Base-by-base conservation (phyloP, 1,139 yeast species). In the Blastobotrys buckinghamii region DNA sequence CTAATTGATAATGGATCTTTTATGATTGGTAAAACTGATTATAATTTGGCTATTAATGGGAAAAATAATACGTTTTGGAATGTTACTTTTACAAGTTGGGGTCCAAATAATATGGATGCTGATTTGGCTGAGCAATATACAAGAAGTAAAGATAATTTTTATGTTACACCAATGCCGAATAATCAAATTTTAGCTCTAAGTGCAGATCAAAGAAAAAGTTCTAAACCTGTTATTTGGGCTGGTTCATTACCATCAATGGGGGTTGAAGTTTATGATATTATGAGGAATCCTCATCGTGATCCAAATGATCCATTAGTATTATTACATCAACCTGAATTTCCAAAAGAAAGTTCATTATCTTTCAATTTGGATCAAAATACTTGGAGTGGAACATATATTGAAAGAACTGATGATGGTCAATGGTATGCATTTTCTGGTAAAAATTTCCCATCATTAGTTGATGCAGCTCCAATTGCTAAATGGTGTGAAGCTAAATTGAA, bases 21-120 rank as follows among this genome's bases (percentile, higher is more conserved):
- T 45, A 57, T 68, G 62, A 61, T 70, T 27, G 73, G 74, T 17
- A 56, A 69, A 30, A 68, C 72, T 16, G 79, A 79, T 6, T 82
- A 79, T 60, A 78, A 76, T 47, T 68, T 83, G 24, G 75, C 77
- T 10, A 81, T 83, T 17, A 79, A 80, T 63, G 82, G 95, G 6
- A 79, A 77, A 58, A 76, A 82, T 44, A 81, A 81, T 49, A 71
- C 82, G 1, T 74, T 79, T 2, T 90, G 96, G 95, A 86, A 89
- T 61, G 89, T 92, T 12, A 82, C 94, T 0, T 90, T 85, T 62
- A 76, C 95, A 1, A 78, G 84, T 47, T 92, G 97, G 97, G 95
- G 95, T 7, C 96, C 96, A 26, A 90, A 90, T 66, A 82, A 88
- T 55, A 73, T 90, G 51, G 96, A 92, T 63, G 72, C 74, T 38